Evolutionary conservation across 169 alveolate species (phyloP).

Genomic region (Cystoisospora suis): DNA sequence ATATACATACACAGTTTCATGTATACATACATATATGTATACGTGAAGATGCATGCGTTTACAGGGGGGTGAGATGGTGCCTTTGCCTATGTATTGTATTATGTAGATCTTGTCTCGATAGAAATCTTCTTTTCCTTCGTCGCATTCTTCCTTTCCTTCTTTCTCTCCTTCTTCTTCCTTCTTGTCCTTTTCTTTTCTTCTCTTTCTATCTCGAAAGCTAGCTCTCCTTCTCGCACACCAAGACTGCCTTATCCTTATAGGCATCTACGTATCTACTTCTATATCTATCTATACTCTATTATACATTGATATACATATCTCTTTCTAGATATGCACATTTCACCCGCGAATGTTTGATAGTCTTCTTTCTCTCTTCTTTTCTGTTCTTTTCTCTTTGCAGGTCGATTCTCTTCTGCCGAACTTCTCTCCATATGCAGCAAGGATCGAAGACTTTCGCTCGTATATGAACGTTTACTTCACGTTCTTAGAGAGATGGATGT

Average conservation of each 20-base stretch:
- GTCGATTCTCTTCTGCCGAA: neutral
- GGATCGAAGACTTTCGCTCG: neutral
- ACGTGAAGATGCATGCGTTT: neutral
- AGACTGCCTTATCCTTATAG: neutral
- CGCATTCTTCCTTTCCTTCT: neutral
- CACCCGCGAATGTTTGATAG: neutral
- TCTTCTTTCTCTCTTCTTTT: neutral
- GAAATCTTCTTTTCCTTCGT: no score
- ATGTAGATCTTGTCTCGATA: no score
- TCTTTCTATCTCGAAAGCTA: neutral
- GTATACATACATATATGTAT: neutral
- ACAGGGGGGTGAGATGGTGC: neutral
- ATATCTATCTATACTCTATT: neutral
- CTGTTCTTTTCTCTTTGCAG: neutral
- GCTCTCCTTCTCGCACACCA: neutral
- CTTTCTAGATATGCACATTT: neutral
- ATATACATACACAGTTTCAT: neutral
- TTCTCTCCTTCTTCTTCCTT: neutral
- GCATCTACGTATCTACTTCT: neutral
- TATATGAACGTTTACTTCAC: neutral
- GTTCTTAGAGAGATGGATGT: neutral
- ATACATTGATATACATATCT: neutral
- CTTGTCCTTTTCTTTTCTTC: neutral
- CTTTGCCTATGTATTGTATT: neutral
- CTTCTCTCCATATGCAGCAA: neutral